Evolutionary conservation across 305 asterid species (phyloP), one percentile per base, ranked within the genome.

Genomic region (Fraxinus floribunda): DNA sequence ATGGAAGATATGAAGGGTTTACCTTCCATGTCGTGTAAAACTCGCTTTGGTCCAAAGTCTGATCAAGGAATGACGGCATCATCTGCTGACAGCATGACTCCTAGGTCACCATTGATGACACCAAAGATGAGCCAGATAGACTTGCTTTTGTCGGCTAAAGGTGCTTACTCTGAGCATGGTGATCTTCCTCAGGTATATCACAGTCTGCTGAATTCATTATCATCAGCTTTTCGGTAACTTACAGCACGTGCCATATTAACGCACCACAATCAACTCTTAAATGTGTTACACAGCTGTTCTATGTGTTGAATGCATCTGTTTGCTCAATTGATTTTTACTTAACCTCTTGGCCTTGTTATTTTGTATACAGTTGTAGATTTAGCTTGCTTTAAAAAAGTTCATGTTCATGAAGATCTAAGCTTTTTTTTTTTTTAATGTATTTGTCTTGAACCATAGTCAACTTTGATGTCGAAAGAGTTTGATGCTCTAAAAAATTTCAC

Each of bases 31-130:
- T 90, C 98, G 30, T 95, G 95, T 85, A 95, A 84, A 90, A 91
- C 98, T 46, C 93, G 99, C 82, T 95, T 97, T 87, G 98, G 97
- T 78, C 98, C 98, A 29, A 97, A 93, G 87, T 97, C 98, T 49
- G 99, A 97, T 90, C 98, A 95, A 89, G 99, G 98, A 84, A 94
- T 95, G 97, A 87, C 99, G 16, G 91, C 99, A 24, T 97, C 99
- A 80, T 97, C 99, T 44, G 99, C 98, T 30, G 98, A 97, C 82
- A 97, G 98, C 90, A 91, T 95, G 92, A 97, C 99, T 76, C 99
- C 99, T 62, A 90, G 94, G 88, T 97, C 99, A 39, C 99, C 99
- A 3, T 84, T 92, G 89, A 88, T 92, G 95, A 94, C 99, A 8
- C 99, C 99, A 4, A 86, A 91, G 85, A 90, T 86, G 70, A 95